Evolutionary conservation across 2,329 filamentous ascomycete genomes (phyloP).

Genomic region (Fonsecaea pugnacius): DNA sequence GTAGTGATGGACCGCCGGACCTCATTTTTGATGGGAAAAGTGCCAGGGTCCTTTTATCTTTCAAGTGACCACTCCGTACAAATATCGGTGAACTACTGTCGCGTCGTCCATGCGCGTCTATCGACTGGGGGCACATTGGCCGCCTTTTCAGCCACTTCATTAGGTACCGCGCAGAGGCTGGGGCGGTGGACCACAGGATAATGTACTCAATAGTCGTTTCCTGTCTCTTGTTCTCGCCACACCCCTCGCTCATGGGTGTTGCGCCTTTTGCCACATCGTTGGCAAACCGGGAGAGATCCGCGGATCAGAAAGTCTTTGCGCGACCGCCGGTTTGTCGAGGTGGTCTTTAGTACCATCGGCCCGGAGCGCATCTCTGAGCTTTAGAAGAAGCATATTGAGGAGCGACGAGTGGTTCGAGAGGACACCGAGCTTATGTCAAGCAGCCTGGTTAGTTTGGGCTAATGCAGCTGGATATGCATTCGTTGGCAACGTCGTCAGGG

Average conservation of each 20-base stretch:
- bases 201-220: not conserved
- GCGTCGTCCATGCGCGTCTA: constrained; percentile 11
- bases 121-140: constrained; percentile 12
- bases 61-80: constrained; percentile 5
- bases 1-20: constrained; percentile 11
- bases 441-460: constrained; percentile 29
- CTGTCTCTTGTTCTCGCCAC: constrained; percentile 6
- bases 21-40: constrained; percentile 10
- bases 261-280: constrained; percentile 10
- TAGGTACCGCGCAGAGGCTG: constrained; percentile 8
- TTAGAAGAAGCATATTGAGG: constrained; percentile 16
- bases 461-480: constrained; percentile 37
- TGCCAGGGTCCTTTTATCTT: constrained; percentile 11
- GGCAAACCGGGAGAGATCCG: constrained; percentile 20
- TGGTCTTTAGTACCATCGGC: constrained; percentile 17
- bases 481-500: constrained; percentile 33
- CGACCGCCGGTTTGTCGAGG: constrained; percentile 21
- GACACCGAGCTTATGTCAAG: constrained; percentile 31
- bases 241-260: constrained; percentile 8
- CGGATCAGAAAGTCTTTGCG: constrained; percentile 14
- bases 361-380: constrained; percentile 22
- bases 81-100: constrained; percentile 14
- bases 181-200: not conserved
- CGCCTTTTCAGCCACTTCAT: constrained; percentile 17
- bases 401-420: constrained; percentile 26